Percentiles rank a stretch among this genome's conserved stretches.
These are phyloP conservation scores for Vitis hybrid DNA, from an alignment of 177 flowering plant genomes.

Conservation along the genomic window DNA sequence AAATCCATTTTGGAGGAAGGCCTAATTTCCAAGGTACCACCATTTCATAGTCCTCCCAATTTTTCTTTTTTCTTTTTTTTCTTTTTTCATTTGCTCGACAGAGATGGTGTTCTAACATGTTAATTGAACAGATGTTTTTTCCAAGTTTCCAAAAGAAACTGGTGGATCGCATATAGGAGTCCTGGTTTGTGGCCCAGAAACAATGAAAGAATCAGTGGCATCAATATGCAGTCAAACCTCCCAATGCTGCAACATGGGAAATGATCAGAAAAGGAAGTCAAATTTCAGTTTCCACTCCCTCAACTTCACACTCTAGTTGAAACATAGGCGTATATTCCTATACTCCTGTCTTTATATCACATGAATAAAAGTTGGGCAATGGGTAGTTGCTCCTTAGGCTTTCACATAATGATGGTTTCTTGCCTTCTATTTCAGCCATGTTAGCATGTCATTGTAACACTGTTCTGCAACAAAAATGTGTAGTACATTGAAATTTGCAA, in stretches of 20 bases:
- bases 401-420: no score
- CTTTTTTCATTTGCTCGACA: background rate
- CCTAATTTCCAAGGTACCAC: conserved; percentile 72
- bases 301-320: conserved; percentile 59
- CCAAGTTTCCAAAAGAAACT: conserved; percentile 36
- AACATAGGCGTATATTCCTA: background rate
- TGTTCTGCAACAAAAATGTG: no score
- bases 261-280: conserved; percentile 29
- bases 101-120: conserved; percentile 4
- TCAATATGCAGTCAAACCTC: conserved; percentile 36
- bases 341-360: no score
- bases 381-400: no score
- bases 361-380: no score
- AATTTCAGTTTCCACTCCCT: conserved; percentile 70
- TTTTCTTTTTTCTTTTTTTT: background rate
- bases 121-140: conserved; percentile 49
- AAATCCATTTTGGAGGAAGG: conserved; percentile 66
- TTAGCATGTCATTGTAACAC: no score
- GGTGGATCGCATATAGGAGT: conserved; percentile 59
- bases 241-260: conserved; percentile 16
- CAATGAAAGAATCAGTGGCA: conserved; percentile 76
- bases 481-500: no score
- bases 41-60: background rate
- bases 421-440: no score
- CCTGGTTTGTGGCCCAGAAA: conserved; percentile 77